Conservation (phyloP, 306 rosid genomes). For the Cyclanthera cordifolia region DNA sequence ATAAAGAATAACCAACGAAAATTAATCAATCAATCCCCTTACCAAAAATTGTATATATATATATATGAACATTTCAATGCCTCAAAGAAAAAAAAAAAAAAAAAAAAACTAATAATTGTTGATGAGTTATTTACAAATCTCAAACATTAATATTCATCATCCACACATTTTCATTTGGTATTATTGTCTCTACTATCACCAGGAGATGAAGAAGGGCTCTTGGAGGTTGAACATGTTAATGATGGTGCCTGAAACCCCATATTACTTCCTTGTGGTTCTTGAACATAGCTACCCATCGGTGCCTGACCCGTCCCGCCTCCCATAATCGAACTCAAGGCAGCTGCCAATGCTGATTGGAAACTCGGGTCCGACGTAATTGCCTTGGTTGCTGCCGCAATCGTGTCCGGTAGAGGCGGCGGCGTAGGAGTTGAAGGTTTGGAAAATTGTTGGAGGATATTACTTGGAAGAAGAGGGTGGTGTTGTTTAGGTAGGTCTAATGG, state of each 20-base stretch:
- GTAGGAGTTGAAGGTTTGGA: not conserved
- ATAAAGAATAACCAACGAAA: too few species aligned
- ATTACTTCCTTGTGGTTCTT: constrained; percentile 9
- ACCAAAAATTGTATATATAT: not conserved
- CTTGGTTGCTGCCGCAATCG: constrained; percentile 85
- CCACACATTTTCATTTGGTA: constrained; percentile 3
- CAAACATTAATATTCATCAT: not conserved
- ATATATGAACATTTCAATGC: constrained; percentile 1
- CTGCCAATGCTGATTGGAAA: constrained; percentile 78
- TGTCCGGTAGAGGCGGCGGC: constrained; percentile 21
- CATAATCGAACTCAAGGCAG: constrained; percentile 59
- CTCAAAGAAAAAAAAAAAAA: not conserved
- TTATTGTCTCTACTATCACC: constrained; percentile 29
- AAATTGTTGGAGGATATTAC: constrained; percentile 32
- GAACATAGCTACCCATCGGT: constrained; percentile 17
- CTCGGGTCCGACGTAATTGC: constrained; percentile 72
- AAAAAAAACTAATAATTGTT: not conserved
- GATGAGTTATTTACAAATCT: constrained; percentile 4
- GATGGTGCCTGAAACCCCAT: constrained; percentile 30
- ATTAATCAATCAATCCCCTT: not conserved
- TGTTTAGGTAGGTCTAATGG: constrained; percentile 30
- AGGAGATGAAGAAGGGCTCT: constrained; percentile 49
- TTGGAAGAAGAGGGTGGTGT: constrained; percentile 19
- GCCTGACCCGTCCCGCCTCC: constrained; percentile 22
- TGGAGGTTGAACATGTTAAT: constrained; percentile 43